A percentile compares a stretch with the other conserved stretches of the same genome.
Conservation (phyloP, 768 basidiomycete genomes). For the Tulasnella calospora region DNA sequence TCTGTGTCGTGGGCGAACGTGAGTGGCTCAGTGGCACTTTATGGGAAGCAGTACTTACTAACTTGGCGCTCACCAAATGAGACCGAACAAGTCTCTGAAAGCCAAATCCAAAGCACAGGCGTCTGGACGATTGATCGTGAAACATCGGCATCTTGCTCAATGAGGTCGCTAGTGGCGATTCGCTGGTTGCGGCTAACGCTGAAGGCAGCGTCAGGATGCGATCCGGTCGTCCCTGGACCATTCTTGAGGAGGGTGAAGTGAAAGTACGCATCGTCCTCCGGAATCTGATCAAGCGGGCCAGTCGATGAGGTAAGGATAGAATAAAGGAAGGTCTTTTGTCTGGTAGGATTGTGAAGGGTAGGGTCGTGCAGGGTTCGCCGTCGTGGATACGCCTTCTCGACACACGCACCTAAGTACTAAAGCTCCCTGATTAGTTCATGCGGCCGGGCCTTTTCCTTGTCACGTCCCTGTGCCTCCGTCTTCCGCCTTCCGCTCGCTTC, state of each 20-base stretch:
- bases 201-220: no score
- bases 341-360: slow-evolving; percentile 93
- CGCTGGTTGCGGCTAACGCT: no score
- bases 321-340: slow-evolving; percentile 54
- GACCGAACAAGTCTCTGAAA: slow-evolving; percentile 85
- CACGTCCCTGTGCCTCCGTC: no score
- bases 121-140: slow-evolving; percentile 97
- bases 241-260: no score
- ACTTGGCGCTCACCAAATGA: slow-evolving; percentile 62
- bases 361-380: slow-evolving; percentile 78
- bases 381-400: slow-evolving; percentile 60
- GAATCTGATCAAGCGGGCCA: no score
- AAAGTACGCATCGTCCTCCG: no score
- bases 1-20: slow-evolving; percentile 48
- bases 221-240: no score
- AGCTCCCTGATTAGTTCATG: no score
- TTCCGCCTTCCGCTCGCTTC: no score
- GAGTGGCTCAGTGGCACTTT: background rate
- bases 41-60: background rate
- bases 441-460: no score
- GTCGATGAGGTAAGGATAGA: no score
- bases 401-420: slow-evolving; percentile 67
- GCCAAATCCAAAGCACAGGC: slow-evolving; percentile 91
- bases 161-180: slow-evolving; percentile 45
- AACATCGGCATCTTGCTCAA: slow-evolving; percentile 71